Evolutionary conservation across 148 eudicot genomes (phyloP).

Genomic region (Diospyros kaki): DNA sequence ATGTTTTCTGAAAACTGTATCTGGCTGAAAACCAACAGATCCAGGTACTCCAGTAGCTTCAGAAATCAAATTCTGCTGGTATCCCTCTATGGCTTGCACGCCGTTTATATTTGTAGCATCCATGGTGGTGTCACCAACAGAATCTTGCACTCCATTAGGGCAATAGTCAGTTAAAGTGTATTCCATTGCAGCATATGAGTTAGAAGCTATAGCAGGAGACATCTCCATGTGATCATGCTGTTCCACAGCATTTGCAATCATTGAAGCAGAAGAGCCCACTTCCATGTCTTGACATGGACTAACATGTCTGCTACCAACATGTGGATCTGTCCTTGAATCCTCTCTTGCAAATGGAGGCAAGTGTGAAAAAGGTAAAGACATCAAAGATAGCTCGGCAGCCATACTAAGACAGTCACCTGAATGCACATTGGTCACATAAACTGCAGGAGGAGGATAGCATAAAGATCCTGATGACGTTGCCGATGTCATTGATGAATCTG

Average conservation of each 20-base stretch:
- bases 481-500: slow-evolving; percentile 25
- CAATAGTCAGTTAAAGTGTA: slow-evolving; percentile 11
- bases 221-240: slow-evolving; percentile 17
- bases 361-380: slow-evolving; percentile 18
- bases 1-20: slow-evolving; percentile 6
- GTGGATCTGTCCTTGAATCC: slow-evolving; percentile 16
- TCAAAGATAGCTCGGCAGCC: slow-evolving; percentile 26
- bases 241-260: slow-evolving; percentile 10
- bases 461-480: slow-evolving; percentile 21
- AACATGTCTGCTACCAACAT: slow-evolving; percentile 10
- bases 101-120: slow-evolving; percentile 11
- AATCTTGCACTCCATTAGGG: slow-evolving; percentile 4
- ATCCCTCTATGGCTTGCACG: slow-evolving; percentile 12
- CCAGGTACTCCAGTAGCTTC: slow-evolving; percentile 7
- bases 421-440: slow-evolving; percentile 18
- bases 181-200: slow-evolving; percentile 5
- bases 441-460: slow-evolving; percentile 24
- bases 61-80: slow-evolving; percentile 7
- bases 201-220: slow-evolving; percentile 13
- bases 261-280: slow-evolving; percentile 18
- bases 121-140: slow-evolving; percentile 16
- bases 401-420: slow-evolving; percentile 14
- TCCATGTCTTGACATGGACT: slow-evolving; percentile 12
- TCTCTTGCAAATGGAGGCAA: slow-evolving; percentile 15
- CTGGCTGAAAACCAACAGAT: slow-evolving; percentile 9